Base-by-base conservation (phyloP, 768 basidiomycete genomes). In the Candolleomyces eurysporus region DNA sequence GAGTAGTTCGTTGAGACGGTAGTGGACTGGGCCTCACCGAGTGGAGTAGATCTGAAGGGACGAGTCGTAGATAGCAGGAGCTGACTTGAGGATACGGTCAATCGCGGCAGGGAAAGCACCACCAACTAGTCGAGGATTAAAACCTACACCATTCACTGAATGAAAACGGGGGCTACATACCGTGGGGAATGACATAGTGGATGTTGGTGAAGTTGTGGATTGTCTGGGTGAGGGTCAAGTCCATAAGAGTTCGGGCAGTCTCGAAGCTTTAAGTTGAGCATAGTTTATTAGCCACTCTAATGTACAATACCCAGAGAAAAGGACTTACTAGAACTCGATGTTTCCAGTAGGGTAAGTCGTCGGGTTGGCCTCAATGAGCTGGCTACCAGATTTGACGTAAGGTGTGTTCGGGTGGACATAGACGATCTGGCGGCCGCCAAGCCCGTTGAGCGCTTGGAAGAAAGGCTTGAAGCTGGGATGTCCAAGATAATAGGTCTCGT, bases 161-260 rank as follows among this genome's bases (percentile, higher is more conserved):
- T n/a, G 45, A 21, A 21, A 32, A 46, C 17, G 16, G 46, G 13
- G 19, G 51, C 5, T 19, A 49, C 63, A 6, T 63, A 73, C 73
- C 71, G 54, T 76, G 75, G 21, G 75, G 73, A 59, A 76, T 71
- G 53, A 76, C 66, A 58, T 68, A 74, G 63, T 74, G 61, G 31
- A 74, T 72, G 57, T 73, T 75, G 39, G 73, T 72, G 63, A 71
- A 74, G 59, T 68, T 68, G 30, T 70, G 70, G 31, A 73, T 70
- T 11, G 68, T 70, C 36, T 67, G 67, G 36, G 65, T 73, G 36
- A 73, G 63, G 5, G 67, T 70, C 14, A 73, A 64, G 48, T 74
- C 73, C 68, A 72, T 71, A 10, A 75, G 22, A n/a, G 72, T 72
- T 50, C 67, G 73, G 32, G 72, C 66, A 16, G 72, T 71, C 51